Evolutionary conservation across 2,329 filamentous ascomycete genomes (phyloP), one percentile per base, ranked within the genome.

Genomic region (Fusarium guadeloupense): DNA sequence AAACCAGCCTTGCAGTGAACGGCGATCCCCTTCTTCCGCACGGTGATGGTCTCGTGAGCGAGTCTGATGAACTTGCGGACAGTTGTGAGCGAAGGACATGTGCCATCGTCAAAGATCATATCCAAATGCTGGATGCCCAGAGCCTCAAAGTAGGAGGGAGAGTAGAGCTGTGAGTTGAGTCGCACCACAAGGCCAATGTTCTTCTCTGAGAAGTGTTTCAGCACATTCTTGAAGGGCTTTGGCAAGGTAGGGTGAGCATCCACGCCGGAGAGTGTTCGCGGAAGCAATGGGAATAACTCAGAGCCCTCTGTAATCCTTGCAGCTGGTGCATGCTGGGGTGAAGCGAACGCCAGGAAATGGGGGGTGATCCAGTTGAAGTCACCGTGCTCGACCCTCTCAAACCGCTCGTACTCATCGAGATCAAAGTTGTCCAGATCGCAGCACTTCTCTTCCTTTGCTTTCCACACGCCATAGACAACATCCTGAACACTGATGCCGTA

Each of bases 321-420:
- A 12, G 90, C 85, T 6, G 93, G 91, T 52, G 86, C 83, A 70
- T 93, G 89, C 76, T 98, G 93, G 10, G 95, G 95, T 17, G 94
- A 98, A 38, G 95, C 95, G 75, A 99, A 98, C 19, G 95, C 95
- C 45, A 99, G 85, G 79, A 99, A 99, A 72, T 93, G 83, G 9
- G 94, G 93, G 6, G 93, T 96, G 55, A 99, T 86, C 95, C 95
- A 99, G 85, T 99, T 99, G 89, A 99, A 99, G 79, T 99, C 95
- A 62, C 95, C 95, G 82, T 97, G 93, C 75, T 99, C 95, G 17
- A 99, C 95, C 54, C 95, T 86, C 80, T 99, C 95, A 70, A 87
- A 99, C 74, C 86, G 90, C 79, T 99, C 95, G 75, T 99, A 99
- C 85, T 97, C 92, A 78, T 97, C 93, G 17, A 99, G 84, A 71